Conservation (phyloP, 345 rosid species). For the Luvunga scandens region DNA sequence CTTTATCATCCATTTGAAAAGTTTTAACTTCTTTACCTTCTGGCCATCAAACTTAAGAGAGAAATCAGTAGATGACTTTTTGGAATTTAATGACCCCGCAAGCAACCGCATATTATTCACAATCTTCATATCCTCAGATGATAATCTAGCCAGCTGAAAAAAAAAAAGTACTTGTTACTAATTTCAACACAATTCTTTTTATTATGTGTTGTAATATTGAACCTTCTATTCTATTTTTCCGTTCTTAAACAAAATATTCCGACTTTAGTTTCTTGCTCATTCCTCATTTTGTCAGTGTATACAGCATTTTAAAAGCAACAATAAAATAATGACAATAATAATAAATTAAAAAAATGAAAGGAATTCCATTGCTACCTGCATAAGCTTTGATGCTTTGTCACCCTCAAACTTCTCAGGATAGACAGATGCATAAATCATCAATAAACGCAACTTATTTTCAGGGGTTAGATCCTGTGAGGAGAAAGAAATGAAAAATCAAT, state of each 20-base stretch:
- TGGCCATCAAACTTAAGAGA: constrained; percentile 83
- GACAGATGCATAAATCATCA: constrained; percentile 82
- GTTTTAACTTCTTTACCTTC: constrained; percentile 44
- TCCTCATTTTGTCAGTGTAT: not conserved
- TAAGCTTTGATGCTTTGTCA: constrained; percentile 77
- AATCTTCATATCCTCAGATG: constrained; percentile 72
- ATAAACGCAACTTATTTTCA: constrained; percentile 79
- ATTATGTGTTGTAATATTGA: not conserved
- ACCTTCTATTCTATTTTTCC: not conserved
- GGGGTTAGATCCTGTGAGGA: constrained; percentile 61
- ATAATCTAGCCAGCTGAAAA: constrained; percentile 73
- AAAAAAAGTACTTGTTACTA: not conserved
- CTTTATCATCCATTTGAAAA: not conserved
- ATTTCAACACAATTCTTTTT: not conserved
- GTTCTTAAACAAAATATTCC: not conserved
- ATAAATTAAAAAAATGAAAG: not conserved
- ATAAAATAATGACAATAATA: not conserved
- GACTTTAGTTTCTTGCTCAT: not conserved
- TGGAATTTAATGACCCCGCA: constrained; percentile 55
- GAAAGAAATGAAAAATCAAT: not conserved
- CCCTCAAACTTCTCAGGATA: constrained; percentile 96
- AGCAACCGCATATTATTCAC: constrained; percentile 71
- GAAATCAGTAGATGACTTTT: constrained; percentile 50
- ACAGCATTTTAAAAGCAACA: not conserved
- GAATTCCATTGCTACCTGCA: constrained; percentile 66